Conservation (phyloP, 352 stramenopile genomes). For the Phytophthora fragariae region DNA sequence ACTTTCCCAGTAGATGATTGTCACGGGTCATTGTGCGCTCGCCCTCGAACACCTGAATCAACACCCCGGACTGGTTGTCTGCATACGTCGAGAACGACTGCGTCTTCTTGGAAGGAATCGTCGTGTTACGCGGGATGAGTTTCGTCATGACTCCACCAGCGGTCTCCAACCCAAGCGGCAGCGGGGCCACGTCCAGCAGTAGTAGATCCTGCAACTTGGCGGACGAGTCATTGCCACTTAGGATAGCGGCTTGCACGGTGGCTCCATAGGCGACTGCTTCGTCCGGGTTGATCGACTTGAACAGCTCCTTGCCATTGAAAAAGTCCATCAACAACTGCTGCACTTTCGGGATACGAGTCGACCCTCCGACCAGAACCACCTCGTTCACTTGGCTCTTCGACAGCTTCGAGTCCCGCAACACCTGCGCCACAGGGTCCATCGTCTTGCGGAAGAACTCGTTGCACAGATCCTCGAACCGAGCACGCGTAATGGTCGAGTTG, state of each 20-base stretch:
- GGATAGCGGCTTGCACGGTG: slow-evolving; percentile 69
- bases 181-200: slow-evolving; percentile 87
- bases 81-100: slow-evolving; percentile 88
- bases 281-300: slow-evolving; percentile 84
- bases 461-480: slow-evolving; percentile 90
- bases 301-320: slow-evolving; percentile 72
- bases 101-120: slow-evolving; percentile 83
- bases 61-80: slow-evolving; percentile 87
- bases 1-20: slow-evolving; percentile 91
- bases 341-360: slow-evolving; percentile 78
- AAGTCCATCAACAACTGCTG: slow-evolving; percentile 61
- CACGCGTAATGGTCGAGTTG: slow-evolving; percentile 93
- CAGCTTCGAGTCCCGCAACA: slow-evolving; percentile 89
- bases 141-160: slow-evolving; percentile 88
- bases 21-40: slow-evolving; percentile 94
- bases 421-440: slow-evolving; percentile 88
- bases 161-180: slow-evolving; percentile 88
- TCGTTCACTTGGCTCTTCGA: slow-evolving; percentile 83
- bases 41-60: slow-evolving; percentile 92
- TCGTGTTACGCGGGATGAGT: slow-evolving; percentile 87
- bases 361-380: slow-evolving; percentile 82
- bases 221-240: slow-evolving; percentile 59
- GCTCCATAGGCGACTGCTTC: slow-evolving; percentile 86
- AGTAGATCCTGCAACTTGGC: slow-evolving; percentile 89
- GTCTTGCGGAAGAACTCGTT: slow-evolving; percentile 92